phyloP scores from a whole-genome alignment of 169 alveolate species.

The Plasmodium yoelii region DNA sequence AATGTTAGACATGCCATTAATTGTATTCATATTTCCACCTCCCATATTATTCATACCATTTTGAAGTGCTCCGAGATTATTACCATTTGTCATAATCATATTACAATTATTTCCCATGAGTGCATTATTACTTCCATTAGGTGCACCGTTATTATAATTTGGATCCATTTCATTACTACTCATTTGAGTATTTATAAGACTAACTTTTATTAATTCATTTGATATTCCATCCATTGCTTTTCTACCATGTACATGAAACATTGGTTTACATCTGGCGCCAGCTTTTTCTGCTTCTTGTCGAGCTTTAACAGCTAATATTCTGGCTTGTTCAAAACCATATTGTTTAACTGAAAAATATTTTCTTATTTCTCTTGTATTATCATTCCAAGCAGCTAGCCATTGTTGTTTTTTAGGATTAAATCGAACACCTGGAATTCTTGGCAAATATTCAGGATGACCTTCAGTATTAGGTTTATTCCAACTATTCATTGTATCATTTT shows the following conservation, averaged over 20 bases:
- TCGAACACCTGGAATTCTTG: slow-evolving; percentile 86
- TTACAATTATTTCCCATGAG: neutral
- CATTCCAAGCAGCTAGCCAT: slow-evolving; percentile 89
- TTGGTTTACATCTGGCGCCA: slow-evolving; percentile 72
- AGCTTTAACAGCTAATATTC: slow-evolving; percentile 86
- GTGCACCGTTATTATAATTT: neutral
- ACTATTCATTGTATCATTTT: slow-evolving; percentile 25
- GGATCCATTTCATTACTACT: slow-evolving; percentile 19
- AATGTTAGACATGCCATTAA: neutral
- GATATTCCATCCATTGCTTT: slow-evolving; percentile 27
- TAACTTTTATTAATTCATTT: slow-evolving; percentile 11
- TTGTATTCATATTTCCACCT: neutral
- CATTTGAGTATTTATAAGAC: too few relatives aligned
- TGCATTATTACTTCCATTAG: slow-evolving; percentile 4
- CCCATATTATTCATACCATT: neutral
- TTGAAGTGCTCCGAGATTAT: too few relatives aligned
- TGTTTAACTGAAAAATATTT: slow-evolving; percentile 85
- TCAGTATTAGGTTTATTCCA: slow-evolving; percentile 61
- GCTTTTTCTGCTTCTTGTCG: slow-evolving; percentile 80
- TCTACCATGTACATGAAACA: slow-evolving; percentile 75
- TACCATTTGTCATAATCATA: neutral
- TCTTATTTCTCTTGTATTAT: slow-evolving; percentile 85
- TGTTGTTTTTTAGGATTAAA: slow-evolving; percentile 86
- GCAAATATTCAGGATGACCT: slow-evolving; percentile 80
- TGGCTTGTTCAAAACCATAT: slow-evolving; percentile 87